These are phyloP conservation scores for Sporormia fimetaria DNA, from an alignment of 495 filamentous ascomycete species.

Conservation along the genomic window DNA sequence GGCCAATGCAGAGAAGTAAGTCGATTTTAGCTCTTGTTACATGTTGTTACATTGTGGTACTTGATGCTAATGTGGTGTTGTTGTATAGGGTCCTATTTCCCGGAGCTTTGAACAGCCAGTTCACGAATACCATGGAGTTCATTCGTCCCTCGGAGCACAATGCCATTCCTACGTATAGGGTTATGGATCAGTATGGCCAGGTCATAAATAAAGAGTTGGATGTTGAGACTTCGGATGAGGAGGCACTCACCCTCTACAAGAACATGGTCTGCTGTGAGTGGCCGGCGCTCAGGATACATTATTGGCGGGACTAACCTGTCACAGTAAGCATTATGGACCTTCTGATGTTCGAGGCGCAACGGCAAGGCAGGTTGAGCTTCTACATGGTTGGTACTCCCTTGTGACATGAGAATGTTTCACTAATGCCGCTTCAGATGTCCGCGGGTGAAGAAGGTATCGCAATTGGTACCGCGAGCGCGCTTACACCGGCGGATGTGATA, in stretches of 20 bases:
- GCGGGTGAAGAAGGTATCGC: conserved; percentile 93
- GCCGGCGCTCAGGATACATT: background rate
- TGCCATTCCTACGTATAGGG: conserved; percentile 75
- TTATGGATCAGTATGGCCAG: conserved; percentile 70
- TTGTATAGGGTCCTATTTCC: conserved; percentile 67
- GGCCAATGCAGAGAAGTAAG: conserved; percentile 21
- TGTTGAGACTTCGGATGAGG: conserved; percentile 53
- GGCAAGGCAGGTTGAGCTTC: conserved; percentile 77
- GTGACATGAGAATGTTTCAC: no score
- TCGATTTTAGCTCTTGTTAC: no score
- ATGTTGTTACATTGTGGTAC: background rate
- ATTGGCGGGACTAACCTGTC: conserved; percentile 1
- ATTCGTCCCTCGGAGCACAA: conserved; percentile 51
- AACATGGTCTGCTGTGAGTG: conserved; percentile 53
- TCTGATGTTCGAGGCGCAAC: conserved; percentile 82
- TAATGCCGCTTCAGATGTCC: conserved; percentile 45
- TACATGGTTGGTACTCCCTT: no score
- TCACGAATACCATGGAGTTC: conserved; percentile 69
- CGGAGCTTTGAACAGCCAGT: conserved; percentile 87
- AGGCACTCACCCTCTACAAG: conserved; percentile 53
- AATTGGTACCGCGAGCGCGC: conserved; percentile 71
- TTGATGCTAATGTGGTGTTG: no score
- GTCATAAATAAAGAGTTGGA: conserved; percentile 58
- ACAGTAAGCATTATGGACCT: conserved; percentile 81
- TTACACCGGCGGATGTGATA: conserved; percentile 73